Evolutionary conservation across 148 eudicot genomes (phyloP).

Genomic region (Rhododendron simsii): DNA sequence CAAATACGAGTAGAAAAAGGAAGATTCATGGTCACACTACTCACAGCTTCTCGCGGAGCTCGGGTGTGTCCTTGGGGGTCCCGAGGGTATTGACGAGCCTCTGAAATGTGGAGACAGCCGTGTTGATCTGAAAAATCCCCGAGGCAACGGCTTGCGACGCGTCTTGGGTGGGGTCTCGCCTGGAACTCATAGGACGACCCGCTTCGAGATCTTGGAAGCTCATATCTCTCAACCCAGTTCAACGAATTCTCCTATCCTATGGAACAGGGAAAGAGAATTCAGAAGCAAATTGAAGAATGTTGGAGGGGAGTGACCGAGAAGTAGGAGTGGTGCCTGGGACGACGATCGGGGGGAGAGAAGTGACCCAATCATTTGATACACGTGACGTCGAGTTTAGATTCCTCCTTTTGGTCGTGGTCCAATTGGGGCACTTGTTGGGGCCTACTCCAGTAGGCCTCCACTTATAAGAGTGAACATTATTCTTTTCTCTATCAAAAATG

Average conservation of each 20-base stretch:
- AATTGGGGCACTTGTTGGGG: too few species aligned
- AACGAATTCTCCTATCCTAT: neutral
- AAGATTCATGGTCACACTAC: neutral
- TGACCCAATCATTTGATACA: too few species aligned
- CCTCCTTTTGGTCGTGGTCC: too few species aligned
- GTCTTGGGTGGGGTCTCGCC: conserved; percentile 47
- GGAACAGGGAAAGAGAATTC: neutral
- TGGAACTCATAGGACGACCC: conserved; percentile 41
- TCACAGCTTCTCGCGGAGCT: conserved; percentile 78
- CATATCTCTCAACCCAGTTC: conserved; percentile 28
- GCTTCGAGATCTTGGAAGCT: conserved; percentile 87
- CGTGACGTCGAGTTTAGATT: too few species aligned
- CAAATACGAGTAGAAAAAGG: neutral
- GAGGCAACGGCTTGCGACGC: conserved; percentile 66
- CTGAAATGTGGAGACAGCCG: conserved; percentile 78
- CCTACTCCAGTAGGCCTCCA: too few species aligned
- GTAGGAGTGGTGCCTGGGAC: too few species aligned
- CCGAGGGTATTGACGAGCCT: conserved; percentile 87
- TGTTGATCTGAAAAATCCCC: conserved; percentile 77
- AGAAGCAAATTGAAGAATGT: neutral
- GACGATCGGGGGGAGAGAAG: too few species aligned
- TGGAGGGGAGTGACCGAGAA: neutral
- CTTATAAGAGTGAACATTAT: too few species aligned
- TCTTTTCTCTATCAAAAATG: too few species aligned
- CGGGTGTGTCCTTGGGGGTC: conserved; percentile 85